Conservation (phyloP, 2,329 filamentous ascomycete species). For the Hypomyces rosellus region DNA sequence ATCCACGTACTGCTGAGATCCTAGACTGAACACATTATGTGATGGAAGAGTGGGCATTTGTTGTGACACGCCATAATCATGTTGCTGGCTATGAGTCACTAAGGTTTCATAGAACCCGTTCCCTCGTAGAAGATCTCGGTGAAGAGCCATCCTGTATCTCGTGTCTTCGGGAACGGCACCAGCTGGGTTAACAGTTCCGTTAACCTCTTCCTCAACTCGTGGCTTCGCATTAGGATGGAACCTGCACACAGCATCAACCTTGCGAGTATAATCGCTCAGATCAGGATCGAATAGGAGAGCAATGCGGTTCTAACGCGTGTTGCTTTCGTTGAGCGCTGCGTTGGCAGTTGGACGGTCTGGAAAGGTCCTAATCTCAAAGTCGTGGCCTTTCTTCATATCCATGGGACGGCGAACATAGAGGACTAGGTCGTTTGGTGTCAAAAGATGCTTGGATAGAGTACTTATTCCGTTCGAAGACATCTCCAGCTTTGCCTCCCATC, state of each 20-base stretch:
- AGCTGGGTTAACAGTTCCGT: too few relatives aligned
- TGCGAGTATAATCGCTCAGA: not conserved
- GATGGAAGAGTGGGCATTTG: too few relatives aligned
- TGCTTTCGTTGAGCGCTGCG: not conserved
- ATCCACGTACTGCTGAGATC: not conserved
- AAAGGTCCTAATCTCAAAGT: not conserved
- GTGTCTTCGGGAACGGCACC: not conserved
- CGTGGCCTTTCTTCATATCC: too few relatives aligned
- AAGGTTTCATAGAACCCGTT: not conserved
- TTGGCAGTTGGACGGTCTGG: not conserved
- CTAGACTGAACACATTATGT: not conserved
- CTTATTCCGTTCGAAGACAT: too few relatives aligned
- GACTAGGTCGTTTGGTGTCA: too few relatives aligned
- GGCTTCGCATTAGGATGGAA: slow-evolving; percentile 4
- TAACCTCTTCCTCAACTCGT: too few relatives aligned
- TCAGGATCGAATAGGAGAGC: not conserved
- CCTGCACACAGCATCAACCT: not conserved
- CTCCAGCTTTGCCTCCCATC: too few relatives aligned
- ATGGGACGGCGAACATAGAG: too few relatives aligned
- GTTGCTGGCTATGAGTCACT: too few relatives aligned
- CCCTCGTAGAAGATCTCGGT: slow-evolving; percentile 13
- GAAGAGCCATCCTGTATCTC: not conserved
- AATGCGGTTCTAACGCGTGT: not conserved
- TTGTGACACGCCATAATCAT: too few relatives aligned
- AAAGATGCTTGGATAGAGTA: too few relatives aligned